Evolutionary conservation across 2,329 filamentous ascomycete genomes (phyloP), one percentile per base, ranked within the genome.

Genomic region (Torrubiella hemipterigena): DNA sequence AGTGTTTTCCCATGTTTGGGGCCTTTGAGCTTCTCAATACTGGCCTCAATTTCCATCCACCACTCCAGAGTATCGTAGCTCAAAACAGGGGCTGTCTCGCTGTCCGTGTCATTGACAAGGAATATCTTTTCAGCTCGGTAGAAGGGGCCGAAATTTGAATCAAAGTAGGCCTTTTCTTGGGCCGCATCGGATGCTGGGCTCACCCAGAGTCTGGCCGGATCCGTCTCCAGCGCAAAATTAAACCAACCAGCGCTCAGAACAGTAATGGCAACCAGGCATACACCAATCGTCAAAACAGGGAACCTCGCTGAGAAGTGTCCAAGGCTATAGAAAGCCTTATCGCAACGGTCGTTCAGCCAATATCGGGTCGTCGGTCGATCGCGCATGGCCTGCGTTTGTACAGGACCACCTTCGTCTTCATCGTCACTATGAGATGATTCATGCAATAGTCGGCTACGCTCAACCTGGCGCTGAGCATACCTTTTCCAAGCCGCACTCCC

Each of bases 141-240:
- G 49, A 98, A 98, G 0, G 89, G 86, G 0, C 91, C 93, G 51
- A 98, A 98, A 44, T 85, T 86, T 21, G 72, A 54, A 50, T 98
- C 93, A 42, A 96, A 98, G 51, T 93, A 98, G 2, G 71, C 70
- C 59, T 98, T 98, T 52, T 98, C 89, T 50, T 85, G 72, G 0
- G 91, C 91, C 14, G 93, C 89, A 29, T 77, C 73, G 4, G 91
- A 96, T 7, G 81, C 81, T 7, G 91, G 91, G 45, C 89, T 87
- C n/a, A 98, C 91, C 91, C 91, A 98, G 7, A 98, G 63, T 29
- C 82, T 77, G 9, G 93, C 91, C 6, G 91, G 91, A 39, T 96
- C 81, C 15, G 68, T 82, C 54, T 96, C 91, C 21, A 98, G 67
- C n/a, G 82, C 69, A 47, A 98, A 98, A 27, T 74, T 73, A 36